Conservation (phyloP, 2,329 filamentous ascomycete species). For the Magnaporthiopsis rhizophila region DNA sequence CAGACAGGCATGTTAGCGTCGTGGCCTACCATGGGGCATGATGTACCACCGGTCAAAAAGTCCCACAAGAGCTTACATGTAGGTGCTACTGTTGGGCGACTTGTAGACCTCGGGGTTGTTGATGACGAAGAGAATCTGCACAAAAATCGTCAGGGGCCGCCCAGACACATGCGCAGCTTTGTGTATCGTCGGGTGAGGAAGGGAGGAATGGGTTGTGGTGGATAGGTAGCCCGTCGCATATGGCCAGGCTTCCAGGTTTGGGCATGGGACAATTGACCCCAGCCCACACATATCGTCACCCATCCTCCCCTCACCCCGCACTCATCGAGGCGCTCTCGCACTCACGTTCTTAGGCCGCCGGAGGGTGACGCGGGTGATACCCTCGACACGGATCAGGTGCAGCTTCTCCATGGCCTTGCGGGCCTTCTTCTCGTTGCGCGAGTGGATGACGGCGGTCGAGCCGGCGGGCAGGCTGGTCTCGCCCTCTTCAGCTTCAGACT, state of each 20-base stretch:
- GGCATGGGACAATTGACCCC: not conserved
- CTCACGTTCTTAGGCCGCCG: slow-evolving; percentile 98
- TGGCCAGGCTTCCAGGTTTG: not conserved
- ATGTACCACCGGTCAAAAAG: not conserved
- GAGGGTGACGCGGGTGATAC: slow-evolving; percentile 96
- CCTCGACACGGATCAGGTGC: slow-evolving; percentile 89
- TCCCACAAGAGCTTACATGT: slow-evolving; percentile 67
- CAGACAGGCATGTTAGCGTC: not conserved
- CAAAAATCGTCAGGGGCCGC: not conserved
- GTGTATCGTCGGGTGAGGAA: not conserved
- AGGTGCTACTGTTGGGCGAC: slow-evolving; percentile 98
- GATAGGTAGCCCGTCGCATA: not conserved
- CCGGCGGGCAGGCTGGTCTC: slow-evolving; percentile 63
- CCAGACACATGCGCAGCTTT: not conserved
- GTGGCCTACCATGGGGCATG: not conserved
- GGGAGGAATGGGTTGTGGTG: not conserved
- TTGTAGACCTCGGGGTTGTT: slow-evolving; percentile 99
- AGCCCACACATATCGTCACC: not conserved
- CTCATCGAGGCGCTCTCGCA: slow-evolving; percentile 20
- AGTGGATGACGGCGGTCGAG: slow-evolving; percentile 86
- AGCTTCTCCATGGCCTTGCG: slow-evolving; percentile 99
- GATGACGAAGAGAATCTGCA: slow-evolving; percentile 96
- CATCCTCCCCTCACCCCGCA: not conserved
- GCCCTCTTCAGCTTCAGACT: slow-evolving; percentile 69
- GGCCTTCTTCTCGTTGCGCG: slow-evolving; percentile 99